A percentile compares a stretch with the other conserved stretches of the same genome.
Conservation (phyloP, 805 yeast genomes). For the Candida andamanensis region DNA sequence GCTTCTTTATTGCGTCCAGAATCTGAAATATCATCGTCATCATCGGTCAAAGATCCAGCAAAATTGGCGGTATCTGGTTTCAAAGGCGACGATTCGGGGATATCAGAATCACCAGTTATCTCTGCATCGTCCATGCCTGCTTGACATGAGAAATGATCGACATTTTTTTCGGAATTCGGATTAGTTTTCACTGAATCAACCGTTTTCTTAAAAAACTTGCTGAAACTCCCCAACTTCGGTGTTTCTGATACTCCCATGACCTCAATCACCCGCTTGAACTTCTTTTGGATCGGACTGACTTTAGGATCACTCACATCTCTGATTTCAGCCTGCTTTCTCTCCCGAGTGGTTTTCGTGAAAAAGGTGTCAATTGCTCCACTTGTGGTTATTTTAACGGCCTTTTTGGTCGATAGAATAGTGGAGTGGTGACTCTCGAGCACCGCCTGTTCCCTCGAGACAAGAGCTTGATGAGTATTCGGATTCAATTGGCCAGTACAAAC, state of each 20-base stretch:
- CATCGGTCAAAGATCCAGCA: constrained; percentile 14
- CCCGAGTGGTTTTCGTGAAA: constrained; percentile 6
- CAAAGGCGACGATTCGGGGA: constrained; percentile 23
- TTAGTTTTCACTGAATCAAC: too few species aligned
- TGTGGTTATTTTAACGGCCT: too few species aligned
- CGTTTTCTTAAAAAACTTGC: constrained; percentile 7
- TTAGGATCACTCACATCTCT: constrained; percentile 2
- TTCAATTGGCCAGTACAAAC: constrained; percentile 64
- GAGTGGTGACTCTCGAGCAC: too few species aligned
- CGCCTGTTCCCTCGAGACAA: constrained; percentile 45
- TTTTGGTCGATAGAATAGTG: too few species aligned
- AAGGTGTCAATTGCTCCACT: constrained; percentile 8
- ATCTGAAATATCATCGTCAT: constrained; percentile 9
- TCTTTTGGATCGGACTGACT: constrained; percentile 13
- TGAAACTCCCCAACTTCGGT: constrained; percentile 7
- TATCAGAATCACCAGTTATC: constrained; percentile 26
- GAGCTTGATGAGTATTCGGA: constrained; percentile 51
- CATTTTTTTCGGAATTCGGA: too few species aligned
- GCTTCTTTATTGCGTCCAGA: constrained; percentile 1
- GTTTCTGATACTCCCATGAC: constrained; percentile 2
- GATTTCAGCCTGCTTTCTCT: too few species aligned
- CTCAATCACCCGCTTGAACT: constrained; percentile 10
- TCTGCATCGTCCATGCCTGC: too few species aligned
- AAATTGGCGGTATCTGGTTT: constrained; percentile 7
- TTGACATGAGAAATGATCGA: too few species aligned